Percentiles rank a stretch among this genome's conserved stretches.
Conservation (phyloP, 345 rosid genomes). For the Clarkia xantiana region DNA sequence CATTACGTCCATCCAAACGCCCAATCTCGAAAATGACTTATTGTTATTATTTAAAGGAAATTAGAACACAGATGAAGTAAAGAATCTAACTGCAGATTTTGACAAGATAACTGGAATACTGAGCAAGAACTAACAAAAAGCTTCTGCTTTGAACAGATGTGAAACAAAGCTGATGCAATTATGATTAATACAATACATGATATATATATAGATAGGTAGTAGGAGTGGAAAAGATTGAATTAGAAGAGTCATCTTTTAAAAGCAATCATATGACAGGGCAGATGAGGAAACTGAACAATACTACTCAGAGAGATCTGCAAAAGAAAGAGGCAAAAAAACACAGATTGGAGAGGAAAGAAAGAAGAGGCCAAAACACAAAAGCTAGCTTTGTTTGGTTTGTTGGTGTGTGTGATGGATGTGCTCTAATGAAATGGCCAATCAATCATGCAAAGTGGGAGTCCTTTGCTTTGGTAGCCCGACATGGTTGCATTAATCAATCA, state of each 20-base stretch:
- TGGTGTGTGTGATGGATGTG: too few species aligned
- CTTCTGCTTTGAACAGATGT: too few species aligned
- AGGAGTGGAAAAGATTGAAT: neutral
- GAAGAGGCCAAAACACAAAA: neutral
- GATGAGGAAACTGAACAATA: conserved; percentile 4
- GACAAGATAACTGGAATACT: neutral
- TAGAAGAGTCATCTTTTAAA: neutral
- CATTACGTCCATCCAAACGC: too few species aligned
- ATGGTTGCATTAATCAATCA: conserved; percentile 23
- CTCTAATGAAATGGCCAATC: conserved; percentile 10
- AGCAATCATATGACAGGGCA: conserved; percentile 4
- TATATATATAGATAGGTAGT: too few species aligned
- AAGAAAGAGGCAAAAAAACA: neutral
- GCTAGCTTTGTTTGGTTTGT: neutral
- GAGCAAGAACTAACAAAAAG: conserved; percentile 4
- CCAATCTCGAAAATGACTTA: too few species aligned
- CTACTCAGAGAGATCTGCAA: neutral
- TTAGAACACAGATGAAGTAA: too few species aligned
- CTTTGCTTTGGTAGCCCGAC: conserved; percentile 17
- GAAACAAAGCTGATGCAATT: too few species aligned
- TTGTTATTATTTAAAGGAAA: too few species aligned
- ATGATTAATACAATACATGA: too few species aligned
- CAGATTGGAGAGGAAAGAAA: neutral
- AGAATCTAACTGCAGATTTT: neutral
- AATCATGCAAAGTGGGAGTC: conserved; percentile 5